phyloP scores from a whole-genome alignment of 1,284 basidiomycete genomes.

The Cryptococcus hybrid region DNA sequence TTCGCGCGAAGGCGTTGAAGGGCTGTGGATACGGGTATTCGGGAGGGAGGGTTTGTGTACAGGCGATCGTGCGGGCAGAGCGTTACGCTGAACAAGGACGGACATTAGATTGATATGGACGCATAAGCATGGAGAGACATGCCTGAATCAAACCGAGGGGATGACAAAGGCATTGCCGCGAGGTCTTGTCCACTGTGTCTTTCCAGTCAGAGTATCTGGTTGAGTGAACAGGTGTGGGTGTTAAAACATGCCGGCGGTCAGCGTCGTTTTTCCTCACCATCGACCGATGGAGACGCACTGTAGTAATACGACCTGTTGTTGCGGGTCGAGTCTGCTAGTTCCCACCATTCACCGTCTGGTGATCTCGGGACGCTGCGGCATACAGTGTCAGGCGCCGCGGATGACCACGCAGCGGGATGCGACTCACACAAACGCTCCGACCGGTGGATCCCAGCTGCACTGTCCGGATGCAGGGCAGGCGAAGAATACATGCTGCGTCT shows the following conservation, averaged over 20 bases:
- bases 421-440: constrained; percentile 73
- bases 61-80: constrained; percentile 14
- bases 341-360: constrained; percentile 91
- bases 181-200: constrained; percentile 87
- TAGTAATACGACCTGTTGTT: constrained; percentile 86
- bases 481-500: constrained; percentile 82
- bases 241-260: neutral
- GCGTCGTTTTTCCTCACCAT: neutral
- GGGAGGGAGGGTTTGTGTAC: neutral
- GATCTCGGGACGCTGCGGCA: constrained; percentile 66
- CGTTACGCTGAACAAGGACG: constrained; percentile 50
- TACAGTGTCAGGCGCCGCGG: neutral
- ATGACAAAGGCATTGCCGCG: constrained; percentile 71
- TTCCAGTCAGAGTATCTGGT: constrained; percentile 67
- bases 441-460: constrained; percentile 86
- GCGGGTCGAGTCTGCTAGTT: constrained; percentile 74
- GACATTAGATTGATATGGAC: neutral
- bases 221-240: neutral
- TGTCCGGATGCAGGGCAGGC: constrained; percentile 78
- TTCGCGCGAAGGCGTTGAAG: constrained; percentile 3
- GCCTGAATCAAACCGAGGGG: constrained; percentile 75
- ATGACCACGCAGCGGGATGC: neutral
- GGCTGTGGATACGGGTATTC: neutral
- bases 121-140: neutral
- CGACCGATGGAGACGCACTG: constrained; percentile 51